Evolutionary conservation across 1,284 basidiomycete genomes (phyloP).

Genomic region (Tilletiaria anomala): DNA sequence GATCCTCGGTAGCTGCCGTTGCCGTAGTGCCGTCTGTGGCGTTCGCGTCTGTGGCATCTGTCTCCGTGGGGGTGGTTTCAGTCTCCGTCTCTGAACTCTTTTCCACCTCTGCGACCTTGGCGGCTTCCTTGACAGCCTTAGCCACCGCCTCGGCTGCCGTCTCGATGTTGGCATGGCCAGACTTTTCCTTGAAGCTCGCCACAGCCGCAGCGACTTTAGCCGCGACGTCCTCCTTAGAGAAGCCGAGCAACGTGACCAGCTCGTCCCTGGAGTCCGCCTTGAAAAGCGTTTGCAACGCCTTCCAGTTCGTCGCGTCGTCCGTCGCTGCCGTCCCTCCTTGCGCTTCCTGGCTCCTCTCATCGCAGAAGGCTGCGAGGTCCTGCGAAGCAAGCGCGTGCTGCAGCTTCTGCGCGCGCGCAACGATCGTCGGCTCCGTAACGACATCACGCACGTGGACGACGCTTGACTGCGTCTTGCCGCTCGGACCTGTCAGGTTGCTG

Average conservation of each 20-base stretch:
- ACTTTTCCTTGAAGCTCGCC: constrained; percentile 49
- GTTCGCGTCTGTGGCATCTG: constrained; percentile 4
- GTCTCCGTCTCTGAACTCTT: no score
- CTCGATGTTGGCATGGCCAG: background rate
- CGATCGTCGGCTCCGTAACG: constrained; percentile 61
- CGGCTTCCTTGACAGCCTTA: constrained; percentile 2
- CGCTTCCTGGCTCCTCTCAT: constrained; percentile 22
- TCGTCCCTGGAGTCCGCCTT: constrained; percentile 75
- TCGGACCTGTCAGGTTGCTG: constrained; percentile 47
- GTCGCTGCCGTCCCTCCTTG: constrained; percentile 40
- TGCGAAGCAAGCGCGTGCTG: constrained; percentile 53
- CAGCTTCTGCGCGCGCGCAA: constrained; percentile 61
- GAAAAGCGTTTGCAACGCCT: constrained; percentile 74
- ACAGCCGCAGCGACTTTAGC: constrained; percentile 67
- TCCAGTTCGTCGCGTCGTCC: constrained; percentile 51
- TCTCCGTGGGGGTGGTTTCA: no score
- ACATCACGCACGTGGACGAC: constrained; percentile 35
- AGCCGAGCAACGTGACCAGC: constrained; percentile 77
- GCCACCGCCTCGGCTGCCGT: constrained; percentile 5
- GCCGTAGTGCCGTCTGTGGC: no score
- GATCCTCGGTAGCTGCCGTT: no score
- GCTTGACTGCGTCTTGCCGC: constrained; percentile 28
- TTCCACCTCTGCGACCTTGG: constrained; percentile 7
- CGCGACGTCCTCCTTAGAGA: constrained; percentile 75
- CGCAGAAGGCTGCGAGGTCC: constrained; percentile 29